phyloP scores from a whole-genome alignment of 1,139 yeast genomes.

The Meyerozyma smithsonii region DNA sequence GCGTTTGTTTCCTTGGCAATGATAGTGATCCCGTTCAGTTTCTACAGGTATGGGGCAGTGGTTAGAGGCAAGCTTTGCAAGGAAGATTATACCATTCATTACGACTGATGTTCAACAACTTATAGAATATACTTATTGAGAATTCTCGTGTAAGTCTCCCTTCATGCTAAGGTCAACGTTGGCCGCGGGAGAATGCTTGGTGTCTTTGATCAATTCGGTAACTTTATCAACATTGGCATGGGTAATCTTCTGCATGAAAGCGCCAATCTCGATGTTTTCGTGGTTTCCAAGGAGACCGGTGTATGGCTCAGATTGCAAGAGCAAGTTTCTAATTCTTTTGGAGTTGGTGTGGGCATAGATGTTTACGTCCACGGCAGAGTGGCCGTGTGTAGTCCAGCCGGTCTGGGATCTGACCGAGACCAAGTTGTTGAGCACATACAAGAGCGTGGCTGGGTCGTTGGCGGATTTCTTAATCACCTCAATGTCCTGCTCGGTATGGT shows the following conservation, averaged over 20 bases:
- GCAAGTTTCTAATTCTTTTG: conserved; percentile 2
- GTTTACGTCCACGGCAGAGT: conserved; percentile 26
- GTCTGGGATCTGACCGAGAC: conserved; percentile 22
- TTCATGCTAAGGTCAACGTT: neutral
- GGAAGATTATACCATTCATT: conserved; percentile 47
- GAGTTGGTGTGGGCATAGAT: conserved; percentile 24
- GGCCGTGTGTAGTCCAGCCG: conserved; percentile 28
- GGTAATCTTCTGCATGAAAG: conserved; percentile 56
- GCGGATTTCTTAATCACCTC: conserved; percentile 11
- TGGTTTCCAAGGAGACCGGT: conserved; percentile 2
- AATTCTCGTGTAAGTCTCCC: neutral
- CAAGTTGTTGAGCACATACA: conserved; percentile 26
- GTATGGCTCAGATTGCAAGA: neutral
- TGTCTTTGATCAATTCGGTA: conserved; percentile 43
- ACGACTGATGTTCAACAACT: neutral
- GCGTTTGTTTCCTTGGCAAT: conserved; percentile 82
- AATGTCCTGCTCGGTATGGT: conserved; percentile 15
- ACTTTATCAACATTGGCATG: conserved; percentile 49
- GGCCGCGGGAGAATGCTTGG: conserved; percentile 35
- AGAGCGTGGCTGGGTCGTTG: conserved; percentile 11
- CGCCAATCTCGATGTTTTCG: conserved; percentile 43
- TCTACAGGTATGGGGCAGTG: conserved; percentile 63
- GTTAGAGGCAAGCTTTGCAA: conserved; percentile 64
- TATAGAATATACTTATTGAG: neutral
- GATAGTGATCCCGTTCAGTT: conserved; percentile 76